Conservation (phyloP, 1,284 basidiomycete genomes). For the Taiwanofungus camphoratus region DNA sequence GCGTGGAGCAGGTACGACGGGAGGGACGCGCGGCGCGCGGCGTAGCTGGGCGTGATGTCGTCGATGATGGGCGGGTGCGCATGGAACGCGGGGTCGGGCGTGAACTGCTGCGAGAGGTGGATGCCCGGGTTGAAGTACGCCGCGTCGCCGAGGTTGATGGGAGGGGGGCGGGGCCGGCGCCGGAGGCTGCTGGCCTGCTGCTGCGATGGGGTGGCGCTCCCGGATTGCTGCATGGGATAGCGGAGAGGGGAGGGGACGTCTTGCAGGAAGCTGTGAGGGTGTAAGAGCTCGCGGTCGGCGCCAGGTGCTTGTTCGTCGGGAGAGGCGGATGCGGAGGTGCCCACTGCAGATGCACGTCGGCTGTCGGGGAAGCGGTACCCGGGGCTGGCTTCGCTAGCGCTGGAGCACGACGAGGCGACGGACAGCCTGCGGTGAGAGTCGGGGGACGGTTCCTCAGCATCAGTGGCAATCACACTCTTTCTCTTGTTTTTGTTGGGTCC, state of each 20-base stretch:
- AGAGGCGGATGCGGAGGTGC: conserved; percentile 1
- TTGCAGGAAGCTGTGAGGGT: not conserved
- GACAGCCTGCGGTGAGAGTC: conserved; percentile 11
- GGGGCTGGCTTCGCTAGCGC: conserved; percentile 11
- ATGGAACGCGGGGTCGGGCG: conserved; percentile 5
- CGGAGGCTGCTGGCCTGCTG: not conserved
- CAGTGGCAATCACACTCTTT: conserved; percentile 8
- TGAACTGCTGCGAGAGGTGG: conserved; percentile 5
- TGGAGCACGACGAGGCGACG: conserved; percentile 19
- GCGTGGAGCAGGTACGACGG: conserved; percentile 21
- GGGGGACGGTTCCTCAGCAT: conserved; percentile 3
- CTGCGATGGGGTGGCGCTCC: conserved; percentile 1
- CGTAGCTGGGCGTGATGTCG: conserved; percentile 4
- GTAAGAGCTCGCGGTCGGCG: not conserved
- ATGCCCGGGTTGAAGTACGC: conserved; percentile 3
- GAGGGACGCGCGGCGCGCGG: conserved; percentile 17
- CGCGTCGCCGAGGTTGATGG: conserved; percentile 13
- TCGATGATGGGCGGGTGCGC: conserved; percentile 1
- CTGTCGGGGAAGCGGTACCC: conserved; percentile 4
- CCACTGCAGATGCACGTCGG: conserved; percentile 3
- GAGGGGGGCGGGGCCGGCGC: conserved; percentile 16
- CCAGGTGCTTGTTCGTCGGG: conserved; percentile 2
- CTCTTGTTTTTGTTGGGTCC: conserved; percentile 52
- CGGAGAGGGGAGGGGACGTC: conserved; percentile 4
- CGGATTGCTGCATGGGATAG: conserved; percentile 2